These are phyloP conservation scores for Puccinellia tenuiflora DNA, from an alignment of 176 grass and related monocot species.

Conservation along the genomic window DNA sequence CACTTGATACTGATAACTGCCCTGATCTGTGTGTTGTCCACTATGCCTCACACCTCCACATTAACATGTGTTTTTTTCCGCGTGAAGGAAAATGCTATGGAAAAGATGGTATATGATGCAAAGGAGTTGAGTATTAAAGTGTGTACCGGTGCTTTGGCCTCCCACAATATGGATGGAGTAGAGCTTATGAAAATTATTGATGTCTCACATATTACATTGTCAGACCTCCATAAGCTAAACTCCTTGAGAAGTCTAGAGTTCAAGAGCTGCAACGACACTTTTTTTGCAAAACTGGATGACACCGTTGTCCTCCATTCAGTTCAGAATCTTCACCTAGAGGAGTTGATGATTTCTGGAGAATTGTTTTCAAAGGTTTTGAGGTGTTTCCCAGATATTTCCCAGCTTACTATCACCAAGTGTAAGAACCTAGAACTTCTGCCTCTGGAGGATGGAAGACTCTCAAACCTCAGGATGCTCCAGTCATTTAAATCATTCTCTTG, in stretches of 20 bases:
- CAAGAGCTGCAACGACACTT: background rate
- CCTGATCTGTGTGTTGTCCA: background rate
- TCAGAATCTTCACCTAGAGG: background rate
- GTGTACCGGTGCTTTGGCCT: background rate
- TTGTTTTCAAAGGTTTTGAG: background rate
- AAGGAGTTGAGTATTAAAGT: fast-evolving
- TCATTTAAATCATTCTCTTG: fast-evolving
- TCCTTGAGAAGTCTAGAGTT: background rate
- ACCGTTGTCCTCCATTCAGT: background rate
- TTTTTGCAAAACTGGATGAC: background rate
- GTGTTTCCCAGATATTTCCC: background rate
- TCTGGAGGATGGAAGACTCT: background rate
- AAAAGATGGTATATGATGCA: background rate
- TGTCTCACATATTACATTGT: background rate
- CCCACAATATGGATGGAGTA: background rate
- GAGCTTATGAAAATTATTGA: background rate
- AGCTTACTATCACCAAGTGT: fast-evolving
- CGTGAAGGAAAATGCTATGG: background rate
- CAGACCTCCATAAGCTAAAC: background rate
- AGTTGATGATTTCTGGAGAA: background rate
- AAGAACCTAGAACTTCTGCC: background rate
- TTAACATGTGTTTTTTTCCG: background rate
- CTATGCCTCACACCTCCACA: background rate
- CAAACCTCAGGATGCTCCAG: background rate
- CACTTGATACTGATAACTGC: background rate